phyloP scores from a whole-genome alignment of 495 filamentous ascomycete species.

The Xanthoparmelia taractica region DNA sequence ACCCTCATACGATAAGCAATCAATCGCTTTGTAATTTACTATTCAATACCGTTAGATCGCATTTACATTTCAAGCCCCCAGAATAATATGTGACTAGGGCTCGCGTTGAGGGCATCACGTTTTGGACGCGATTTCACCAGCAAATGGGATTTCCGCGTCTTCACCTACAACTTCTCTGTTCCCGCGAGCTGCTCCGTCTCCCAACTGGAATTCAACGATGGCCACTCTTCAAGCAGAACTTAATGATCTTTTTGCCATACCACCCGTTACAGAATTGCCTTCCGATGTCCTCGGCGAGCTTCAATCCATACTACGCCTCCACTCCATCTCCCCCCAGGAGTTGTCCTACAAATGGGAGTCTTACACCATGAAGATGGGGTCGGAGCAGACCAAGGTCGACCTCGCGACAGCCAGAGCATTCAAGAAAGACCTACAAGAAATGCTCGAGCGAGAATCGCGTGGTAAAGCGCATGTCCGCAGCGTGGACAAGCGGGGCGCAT shows the following conservation, averaged over 20 bases:
- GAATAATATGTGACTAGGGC: too few species aligned
- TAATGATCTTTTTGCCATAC: constrained; percentile 56
- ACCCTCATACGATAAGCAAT: too few species aligned
- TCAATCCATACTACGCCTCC: constrained; percentile 72
- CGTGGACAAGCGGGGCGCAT: constrained; percentile 53
- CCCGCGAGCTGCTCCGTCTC: too few species aligned
- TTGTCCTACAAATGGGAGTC: constrained; percentile 97
- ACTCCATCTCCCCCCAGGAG: constrained; percentile 68
- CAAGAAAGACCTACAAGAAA: constrained; percentile 79
- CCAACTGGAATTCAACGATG: constrained; percentile 33
- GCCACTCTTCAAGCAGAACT: constrained; percentile 50
- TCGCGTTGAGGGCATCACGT: too few species aligned
- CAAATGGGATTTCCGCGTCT: too few species aligned
- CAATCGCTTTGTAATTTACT: too few species aligned
- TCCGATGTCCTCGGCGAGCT: constrained; percentile 71
- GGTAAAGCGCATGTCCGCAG: constrained; percentile 51
- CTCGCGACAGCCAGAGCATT: constrained; percentile 63
- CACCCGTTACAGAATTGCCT: constrained; percentile 49
- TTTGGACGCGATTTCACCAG: too few species aligned
- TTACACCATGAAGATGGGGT: constrained; percentile 85
- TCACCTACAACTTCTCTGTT: too few species aligned
- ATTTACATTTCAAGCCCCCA: too few species aligned
- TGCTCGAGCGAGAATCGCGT: constrained; percentile 63
- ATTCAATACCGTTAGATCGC: too few species aligned
- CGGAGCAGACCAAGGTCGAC: constrained; percentile 62